Evolutionary conservation across 176 grass and related monocot genomes (phyloP), one percentile per base, ranked within the genome.

Genomic region (Lolium rigidum): DNA sequence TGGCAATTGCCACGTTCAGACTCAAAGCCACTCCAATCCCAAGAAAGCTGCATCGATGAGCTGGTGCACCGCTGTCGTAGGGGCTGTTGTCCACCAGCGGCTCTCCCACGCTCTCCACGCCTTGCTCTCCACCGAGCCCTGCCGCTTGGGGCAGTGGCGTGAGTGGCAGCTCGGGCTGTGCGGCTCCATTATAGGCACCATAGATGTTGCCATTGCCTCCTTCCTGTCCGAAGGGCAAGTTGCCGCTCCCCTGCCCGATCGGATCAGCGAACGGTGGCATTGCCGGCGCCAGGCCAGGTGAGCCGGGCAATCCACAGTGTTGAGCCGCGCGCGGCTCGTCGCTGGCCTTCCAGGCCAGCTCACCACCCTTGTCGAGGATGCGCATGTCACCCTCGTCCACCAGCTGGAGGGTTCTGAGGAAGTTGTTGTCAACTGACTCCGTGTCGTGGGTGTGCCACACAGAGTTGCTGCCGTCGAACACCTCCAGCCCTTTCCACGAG

Each of bases 311-410:
- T 2, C 95, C 95, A 55, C 95, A 98, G 43, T 81, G 82, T 69
- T 95, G 93, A 48, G 89, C 92, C 0, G 92, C 91, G 21, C 90
- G 93, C 2, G 88, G 91, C 26, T 90, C 52, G 49, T 98, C 91
- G 82, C 91, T 98, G 49, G 93, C 96, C 81, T 95, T 94, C 96
- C 96, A 98, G 44, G 96, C 93, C 1, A 98, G 86, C 88, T 98
- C 90, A 14, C 93, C 96, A 13, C 89, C 84, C 90, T 94, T 94
- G 88, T 98, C 93, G 44, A 88, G 93, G 84, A 98, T 98, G 61
- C 96, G 89, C 96, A 98, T 95, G 88, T 98, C 93, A 14, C 96
- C 96, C 77, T 92, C 84, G 78, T 98, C 96, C 37, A 98, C 91
- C 37, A 98, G 84, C 86, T 98, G 81, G 49, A 98, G 69, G n/a